These are phyloP conservation scores for Metroxylon sagu DNA, from an alignment of 176 grass and related monocot genomes.

Conservation along the genomic window DNA sequence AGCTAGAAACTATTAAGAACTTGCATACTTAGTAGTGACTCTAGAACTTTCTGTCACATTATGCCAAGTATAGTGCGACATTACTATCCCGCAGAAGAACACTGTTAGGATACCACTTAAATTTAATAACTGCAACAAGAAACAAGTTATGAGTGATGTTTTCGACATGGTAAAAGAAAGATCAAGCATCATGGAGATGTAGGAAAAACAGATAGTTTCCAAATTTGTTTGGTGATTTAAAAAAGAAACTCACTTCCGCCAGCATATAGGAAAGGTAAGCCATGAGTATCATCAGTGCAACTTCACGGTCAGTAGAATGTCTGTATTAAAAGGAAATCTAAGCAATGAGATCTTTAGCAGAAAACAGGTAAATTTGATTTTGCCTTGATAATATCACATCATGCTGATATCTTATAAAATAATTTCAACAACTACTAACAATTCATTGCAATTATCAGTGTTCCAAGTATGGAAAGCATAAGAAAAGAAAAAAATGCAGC, in stretches of 20 bases:
- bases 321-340: conserved; percentile 27
- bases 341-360: conserved; percentile 5
- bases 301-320: conserved; percentile 95
- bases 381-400: too few species aligned
- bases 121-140: conserved; percentile 61
- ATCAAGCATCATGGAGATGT: conserved; percentile 7
- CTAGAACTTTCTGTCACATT: conserved; percentile 97
- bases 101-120: conserved; percentile 93
- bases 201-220: neutral
- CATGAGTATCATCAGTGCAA: conserved; percentile 94
- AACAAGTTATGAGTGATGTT: conserved; percentile 14
- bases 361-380: neutral
- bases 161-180: neutral
- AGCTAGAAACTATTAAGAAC: neutral
- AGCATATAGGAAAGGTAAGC: conserved; percentile 95
- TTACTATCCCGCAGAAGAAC: conserved; percentile 88
- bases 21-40: conserved; percentile 76
- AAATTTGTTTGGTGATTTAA: conserved; percentile 1
- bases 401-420: too few species aligned
- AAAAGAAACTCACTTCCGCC: conserved; percentile 57
- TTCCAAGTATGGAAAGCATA: too few species aligned
- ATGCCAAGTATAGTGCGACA: conserved; percentile 98
- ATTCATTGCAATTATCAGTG: too few species aligned
- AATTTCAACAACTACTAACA: too few species aligned
- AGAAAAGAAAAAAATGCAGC: too few species aligned